A percentile compares a stretch with the other conserved stretches of the same genome.
These are phyloP conservation scores for Chrysoporthe deuterocubensis DNA, from an alignment of 2,329 filamentous ascomycete species.

Conservation along the genomic window DNA sequence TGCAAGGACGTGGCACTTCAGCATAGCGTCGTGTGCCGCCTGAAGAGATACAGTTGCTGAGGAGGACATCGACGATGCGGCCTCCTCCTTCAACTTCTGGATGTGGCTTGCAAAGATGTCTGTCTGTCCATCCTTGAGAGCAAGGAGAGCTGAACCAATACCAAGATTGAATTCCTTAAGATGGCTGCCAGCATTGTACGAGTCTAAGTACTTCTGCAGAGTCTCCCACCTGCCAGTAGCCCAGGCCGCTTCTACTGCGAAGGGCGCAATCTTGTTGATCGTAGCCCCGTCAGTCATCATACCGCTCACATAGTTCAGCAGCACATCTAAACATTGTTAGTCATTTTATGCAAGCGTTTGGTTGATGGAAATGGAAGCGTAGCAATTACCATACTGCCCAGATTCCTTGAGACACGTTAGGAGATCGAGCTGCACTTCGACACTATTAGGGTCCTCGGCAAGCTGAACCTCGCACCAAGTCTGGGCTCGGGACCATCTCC, in stretches of 20 bases:
- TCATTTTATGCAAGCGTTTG: background rate
- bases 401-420: slow-evolving; percentile 90
- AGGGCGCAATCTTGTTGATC: slow-evolving; percentile 71
- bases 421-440: slow-evolving; percentile 80
- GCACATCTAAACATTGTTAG: slow-evolving; percentile 61
- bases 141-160: slow-evolving; percentile 70
- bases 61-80: slow-evolving; percentile 75
- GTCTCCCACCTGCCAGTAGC: slow-evolving; percentile 81
- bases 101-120: slow-evolving; percentile 62
- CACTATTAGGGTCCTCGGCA: slow-evolving; percentile 75
- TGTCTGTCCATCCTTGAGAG: slow-evolving; percentile 56
- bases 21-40: slow-evolving; percentile 80
- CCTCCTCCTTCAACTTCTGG: slow-evolving; percentile 66
- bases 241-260: slow-evolving; percentile 92
- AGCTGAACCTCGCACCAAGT: slow-evolving; percentile 97
- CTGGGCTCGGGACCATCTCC: slow-evolving; percentile 91
- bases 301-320: slow-evolving; percentile 84
- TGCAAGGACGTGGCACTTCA: slow-evolving; percentile 84
- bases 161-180: slow-evolving; percentile 80
- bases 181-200: slow-evolving; percentile 54
- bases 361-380: background rate
- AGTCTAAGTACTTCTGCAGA: slow-evolving; percentile 67
- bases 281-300: slow-evolving; percentile 62
- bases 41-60: slow-evolving; percentile 81
- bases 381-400: slow-evolving; percentile 82